Evolutionary conservation across 2,329 filamentous ascomycete species (phyloP).

Genomic region (Tolypocladium tundrense): DNA sequence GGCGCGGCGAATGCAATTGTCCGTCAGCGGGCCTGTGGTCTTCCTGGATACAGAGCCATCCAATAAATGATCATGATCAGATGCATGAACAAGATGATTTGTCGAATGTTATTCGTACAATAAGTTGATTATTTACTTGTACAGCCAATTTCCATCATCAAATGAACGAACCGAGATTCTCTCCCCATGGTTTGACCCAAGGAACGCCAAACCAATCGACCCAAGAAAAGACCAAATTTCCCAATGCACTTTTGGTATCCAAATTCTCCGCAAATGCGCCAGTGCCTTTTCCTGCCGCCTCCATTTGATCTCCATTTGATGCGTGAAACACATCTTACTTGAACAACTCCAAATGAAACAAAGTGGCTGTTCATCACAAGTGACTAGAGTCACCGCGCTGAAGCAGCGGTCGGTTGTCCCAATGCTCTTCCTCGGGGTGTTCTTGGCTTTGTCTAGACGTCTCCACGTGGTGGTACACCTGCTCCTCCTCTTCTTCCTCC

Average conservation of each 20-base stretch:
- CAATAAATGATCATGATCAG: not conserved
- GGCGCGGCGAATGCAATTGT: not conserved
- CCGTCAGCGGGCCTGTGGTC: not conserved
- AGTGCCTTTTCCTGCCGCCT: not conserved
- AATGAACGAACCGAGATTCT: not conserved
- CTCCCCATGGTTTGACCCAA: not conserved
- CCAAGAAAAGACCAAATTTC: not conserved
- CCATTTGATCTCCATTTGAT: not conserved
- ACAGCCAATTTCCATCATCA: too few species aligned
- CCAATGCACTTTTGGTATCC: not conserved
- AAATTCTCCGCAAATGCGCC: not conserved
- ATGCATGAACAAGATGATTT: not conserved
- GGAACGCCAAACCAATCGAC: not conserved
- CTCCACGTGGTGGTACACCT: slow-evolving; percentile 15
- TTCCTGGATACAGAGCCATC: not conserved
- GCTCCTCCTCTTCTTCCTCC: slow-evolving; percentile 17
- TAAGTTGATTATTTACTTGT: too few species aligned
- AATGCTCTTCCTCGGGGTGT: slow-evolving; percentile 14
- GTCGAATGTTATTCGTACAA: too few species aligned
- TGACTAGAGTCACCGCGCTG: slow-evolving; percentile 17
- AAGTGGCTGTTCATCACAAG: not conserved
- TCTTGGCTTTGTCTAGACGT: slow-evolving; percentile 1
- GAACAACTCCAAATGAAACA: not conserved
- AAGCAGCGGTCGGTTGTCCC: slow-evolving; percentile 30
- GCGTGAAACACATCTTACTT: not conserved